phyloP scores from a whole-genome alignment of 257 asterid genomes.

The Penstemon barbatus region DNA sequence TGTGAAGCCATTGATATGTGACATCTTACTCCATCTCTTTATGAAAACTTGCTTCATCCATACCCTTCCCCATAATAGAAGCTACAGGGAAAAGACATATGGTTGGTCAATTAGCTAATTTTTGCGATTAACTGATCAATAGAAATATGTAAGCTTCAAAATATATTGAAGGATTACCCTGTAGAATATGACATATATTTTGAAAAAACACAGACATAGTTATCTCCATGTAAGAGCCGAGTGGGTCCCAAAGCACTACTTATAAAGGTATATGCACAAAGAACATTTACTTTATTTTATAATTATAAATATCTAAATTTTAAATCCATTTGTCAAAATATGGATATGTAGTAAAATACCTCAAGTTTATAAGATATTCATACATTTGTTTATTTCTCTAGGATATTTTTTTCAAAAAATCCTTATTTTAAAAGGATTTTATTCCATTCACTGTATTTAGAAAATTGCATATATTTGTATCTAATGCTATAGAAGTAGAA shows the following conservation, averaged over 20 bases:
- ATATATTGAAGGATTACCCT: not conserved
- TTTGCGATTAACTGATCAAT: constrained; percentile 19
- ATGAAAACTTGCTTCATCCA: not conserved
- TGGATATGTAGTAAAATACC: not conserved
- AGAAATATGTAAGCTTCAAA: not conserved
- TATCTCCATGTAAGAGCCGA: not conserved
- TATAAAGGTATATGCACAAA: no score
- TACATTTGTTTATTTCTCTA: constrained; percentile 4
- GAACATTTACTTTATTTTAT: no score
- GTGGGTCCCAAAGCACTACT: not conserved
- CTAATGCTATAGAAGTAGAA: constrained; percentile 6
- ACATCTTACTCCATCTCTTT: constrained; percentile 7
- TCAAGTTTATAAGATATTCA: no score
- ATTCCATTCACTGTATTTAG: constrained; percentile 5
- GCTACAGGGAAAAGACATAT: not conserved
- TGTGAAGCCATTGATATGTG: constrained; percentile 5
- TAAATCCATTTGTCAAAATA: not conserved
- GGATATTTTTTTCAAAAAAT: not conserved
- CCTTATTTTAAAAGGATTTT: not conserved
- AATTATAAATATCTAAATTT: not conserved
- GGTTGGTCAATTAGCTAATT: constrained; percentile 2
- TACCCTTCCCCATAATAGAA: not conserved
- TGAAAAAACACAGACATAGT: not conserved
- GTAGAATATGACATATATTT: constrained; percentile 11
- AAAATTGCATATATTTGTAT: constrained; percentile 2